Evolutionary conservation across 2,329 filamentous ascomycete species (phyloP), one percentile per base, ranked within the genome.

Genomic region (Calonectria naviculata): DNA sequence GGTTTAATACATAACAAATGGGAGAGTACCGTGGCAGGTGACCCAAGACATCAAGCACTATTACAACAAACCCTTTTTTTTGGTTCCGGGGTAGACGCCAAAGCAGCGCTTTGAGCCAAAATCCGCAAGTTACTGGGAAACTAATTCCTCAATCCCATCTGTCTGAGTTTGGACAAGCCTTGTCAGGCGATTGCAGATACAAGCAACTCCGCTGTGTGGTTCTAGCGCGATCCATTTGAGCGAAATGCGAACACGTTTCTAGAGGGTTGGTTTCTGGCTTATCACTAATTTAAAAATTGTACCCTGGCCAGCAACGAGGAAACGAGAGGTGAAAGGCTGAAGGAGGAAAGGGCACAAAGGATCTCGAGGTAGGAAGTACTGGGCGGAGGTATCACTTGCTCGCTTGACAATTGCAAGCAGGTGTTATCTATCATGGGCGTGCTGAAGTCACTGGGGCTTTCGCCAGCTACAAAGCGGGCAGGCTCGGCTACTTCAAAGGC

Each of bases 401-500:
- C 2, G 21, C 10, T 44, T 44, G 36, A 38, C 24, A 42, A 26
- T 28, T 19, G 26, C 15, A 29, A 42, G n/a, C 54, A 41, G 24
- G 26, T 31, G 28, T 19, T 2, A 44, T 61, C 13, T 19, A 41
- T 12, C 9, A 81, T 81, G 75, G 68, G 78, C 47, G 74, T 79
- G 54, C 65, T 80, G 63, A 67, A 67, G 42, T 49, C 65, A 58
- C 44, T 61, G n/a, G 65, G 65, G 54, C 54, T 67, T 36, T 67
- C 65, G 21, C 65, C 65, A 44, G 65, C 65, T n/a, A 81, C n/a
- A n/a, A n/a, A 76, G 70, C 76, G 76, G 67, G 79, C 77, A 79
- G 72, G 77, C 46, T 72, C 78, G 26, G 71, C 68, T 60, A 76
- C 71, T 15, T 71, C 70, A 36, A 79, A 75, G 56, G 75, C 76